Evolutionary conservation across 495 filamentous ascomycete genomes (phyloP).

Genomic region (Glutinoglossum americanum): DNA sequence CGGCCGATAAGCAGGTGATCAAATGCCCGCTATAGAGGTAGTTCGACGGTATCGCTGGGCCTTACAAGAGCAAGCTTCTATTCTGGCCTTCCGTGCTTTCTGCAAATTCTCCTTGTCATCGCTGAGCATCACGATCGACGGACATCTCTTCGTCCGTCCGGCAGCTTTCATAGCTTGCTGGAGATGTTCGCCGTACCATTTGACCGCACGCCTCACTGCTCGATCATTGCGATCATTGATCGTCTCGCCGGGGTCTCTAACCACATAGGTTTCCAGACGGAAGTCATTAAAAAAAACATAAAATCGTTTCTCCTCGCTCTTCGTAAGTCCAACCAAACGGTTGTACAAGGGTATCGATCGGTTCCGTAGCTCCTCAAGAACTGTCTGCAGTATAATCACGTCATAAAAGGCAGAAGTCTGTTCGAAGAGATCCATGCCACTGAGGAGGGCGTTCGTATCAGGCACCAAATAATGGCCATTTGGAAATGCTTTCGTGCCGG

Average conservation of each 20-base stretch:
- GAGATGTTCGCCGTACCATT: constrained; percentile 78
- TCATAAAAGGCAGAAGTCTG: constrained; percentile 81
- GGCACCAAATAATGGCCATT: constrained; percentile 88
- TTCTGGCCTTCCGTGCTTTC: constrained; percentile 57
- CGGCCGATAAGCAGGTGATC: constrained; percentile 19
- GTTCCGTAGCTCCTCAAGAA: constrained; percentile 87
- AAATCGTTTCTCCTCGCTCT: constrained; percentile 86
- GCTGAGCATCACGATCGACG: constrained; percentile 76
- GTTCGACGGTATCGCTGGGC: background rate
- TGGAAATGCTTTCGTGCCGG: constrained; percentile 57
- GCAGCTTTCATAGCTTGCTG: constrained; percentile 28
- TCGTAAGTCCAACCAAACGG: constrained; percentile 68
- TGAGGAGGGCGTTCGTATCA: constrained; percentile 89
- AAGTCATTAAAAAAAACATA: constrained; percentile 99
- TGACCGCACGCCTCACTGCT: constrained; percentile 65
- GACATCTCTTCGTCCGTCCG: constrained; percentile 34
- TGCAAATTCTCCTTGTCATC: constrained; percentile 74
- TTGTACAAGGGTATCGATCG: constrained; percentile 89
- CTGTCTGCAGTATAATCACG: constrained; percentile 83
- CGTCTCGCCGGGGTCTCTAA: constrained; percentile 51
- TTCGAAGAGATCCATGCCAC: constrained; percentile 91
- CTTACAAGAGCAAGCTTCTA: constrained; percentile 23
- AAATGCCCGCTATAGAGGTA: constrained; percentile 12
- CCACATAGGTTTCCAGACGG: constrained; percentile 70
- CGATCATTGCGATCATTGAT: constrained; percentile 96